Conservation (phyloP, 805 yeast genomes). For the Komagataella pastoris region DNA sequence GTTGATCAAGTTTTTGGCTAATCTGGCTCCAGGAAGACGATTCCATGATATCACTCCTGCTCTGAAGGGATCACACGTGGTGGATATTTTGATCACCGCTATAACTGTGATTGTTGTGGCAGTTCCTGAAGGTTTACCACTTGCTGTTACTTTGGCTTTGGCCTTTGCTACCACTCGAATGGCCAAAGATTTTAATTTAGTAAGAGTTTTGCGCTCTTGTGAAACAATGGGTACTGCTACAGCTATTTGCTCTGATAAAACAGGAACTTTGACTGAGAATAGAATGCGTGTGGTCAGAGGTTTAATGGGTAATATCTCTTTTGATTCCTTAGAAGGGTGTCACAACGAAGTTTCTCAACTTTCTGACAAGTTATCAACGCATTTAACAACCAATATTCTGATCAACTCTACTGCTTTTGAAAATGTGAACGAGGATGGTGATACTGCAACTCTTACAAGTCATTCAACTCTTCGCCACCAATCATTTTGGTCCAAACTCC, state of each 20-base stretch:
- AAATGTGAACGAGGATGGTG: slow-evolving; percentile 22
- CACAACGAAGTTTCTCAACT: not conserved
- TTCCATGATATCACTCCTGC: slow-evolving; percentile 38
- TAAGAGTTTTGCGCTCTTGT: slow-evolving; percentile 86
- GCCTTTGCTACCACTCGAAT: slow-evolving; percentile 98
- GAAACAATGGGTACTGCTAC: slow-evolving; percentile 99
- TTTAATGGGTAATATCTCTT: slow-evolving; percentile 41
- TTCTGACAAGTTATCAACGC: slow-evolving; percentile 11
- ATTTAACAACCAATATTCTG: slow-evolving; percentile 42
- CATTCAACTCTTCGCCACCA: not conserved
- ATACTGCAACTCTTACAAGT: not conserved
- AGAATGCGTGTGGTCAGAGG: slow-evolving; percentile 84
- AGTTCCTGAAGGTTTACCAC: slow-evolving; percentile 97
- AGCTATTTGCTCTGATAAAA: slow-evolving; percentile 92
- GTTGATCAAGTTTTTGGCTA: slow-evolving; percentile 59
- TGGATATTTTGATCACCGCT: slow-evolving; percentile 81
- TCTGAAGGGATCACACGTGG: slow-evolving; percentile 70
- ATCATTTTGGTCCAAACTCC: not conserved
- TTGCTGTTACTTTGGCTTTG: slow-evolving; percentile 91
- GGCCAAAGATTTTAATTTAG: slow-evolving; percentile 93
- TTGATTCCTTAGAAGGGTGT: slow-evolving; percentile 14
- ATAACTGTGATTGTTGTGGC: slow-evolving; percentile 94
- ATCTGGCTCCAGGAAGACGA: slow-evolving; percentile 38
- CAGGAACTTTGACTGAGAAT: slow-evolving; percentile 94
- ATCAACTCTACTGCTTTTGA: slow-evolving; percentile 89